phyloP scores from a whole-genome alignment of 2,329 filamentous ascomycete species.

The Dendrostoma leiphaemia region DNA sequence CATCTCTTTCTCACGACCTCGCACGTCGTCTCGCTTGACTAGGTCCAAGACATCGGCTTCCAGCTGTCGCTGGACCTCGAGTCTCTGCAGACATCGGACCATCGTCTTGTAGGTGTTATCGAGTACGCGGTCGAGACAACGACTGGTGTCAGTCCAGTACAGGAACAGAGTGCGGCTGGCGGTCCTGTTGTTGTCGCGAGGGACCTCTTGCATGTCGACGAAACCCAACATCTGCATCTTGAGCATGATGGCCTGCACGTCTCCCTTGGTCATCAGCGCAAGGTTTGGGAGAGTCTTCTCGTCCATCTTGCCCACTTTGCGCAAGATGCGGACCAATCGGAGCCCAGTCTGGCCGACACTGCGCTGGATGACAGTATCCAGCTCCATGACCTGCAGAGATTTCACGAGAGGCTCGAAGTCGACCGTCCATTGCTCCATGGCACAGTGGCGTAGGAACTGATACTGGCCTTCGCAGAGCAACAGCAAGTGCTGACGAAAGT shows the following conservation, averaged over 20 bases:
- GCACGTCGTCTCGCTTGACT: conserved; percentile 81
- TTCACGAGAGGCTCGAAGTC: conserved; percentile 74
- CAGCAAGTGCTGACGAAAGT: conserved; percentile 71
- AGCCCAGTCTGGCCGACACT: conserved; percentile 74
- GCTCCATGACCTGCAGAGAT: conserved; percentile 70
- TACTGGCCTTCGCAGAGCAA: conserved; percentile 68
- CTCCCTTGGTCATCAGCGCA: conserved; percentile 79
- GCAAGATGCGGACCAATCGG: conserved; percentile 80
- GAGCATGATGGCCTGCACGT: conserved; percentile 80
- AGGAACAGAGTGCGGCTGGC: conserved; percentile 85
- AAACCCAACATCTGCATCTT: conserved; percentile 84
- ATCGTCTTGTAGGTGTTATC: conserved; percentile 88
- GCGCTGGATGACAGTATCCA: conserved; percentile 78
- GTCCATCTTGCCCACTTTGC: conserved; percentile 88
- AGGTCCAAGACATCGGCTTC: conserved; percentile 74
- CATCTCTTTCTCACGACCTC: conserved; percentile 78
- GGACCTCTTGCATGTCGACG: conserved; percentile 90
- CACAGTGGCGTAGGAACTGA: conserved; percentile 67
- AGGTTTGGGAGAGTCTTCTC: conserved; percentile 83
- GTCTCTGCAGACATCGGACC: conserved; percentile 77
- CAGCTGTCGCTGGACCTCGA: conserved; percentile 71
- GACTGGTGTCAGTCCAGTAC: conserved; percentile 83
- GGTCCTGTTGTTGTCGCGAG: conserved; percentile 78
- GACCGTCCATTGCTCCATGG: conserved; percentile 76
- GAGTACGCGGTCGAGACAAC: conserved; percentile 67